Conservation (phyloP, 331 rosid species). For the Stylosanthes scabra region DNA sequence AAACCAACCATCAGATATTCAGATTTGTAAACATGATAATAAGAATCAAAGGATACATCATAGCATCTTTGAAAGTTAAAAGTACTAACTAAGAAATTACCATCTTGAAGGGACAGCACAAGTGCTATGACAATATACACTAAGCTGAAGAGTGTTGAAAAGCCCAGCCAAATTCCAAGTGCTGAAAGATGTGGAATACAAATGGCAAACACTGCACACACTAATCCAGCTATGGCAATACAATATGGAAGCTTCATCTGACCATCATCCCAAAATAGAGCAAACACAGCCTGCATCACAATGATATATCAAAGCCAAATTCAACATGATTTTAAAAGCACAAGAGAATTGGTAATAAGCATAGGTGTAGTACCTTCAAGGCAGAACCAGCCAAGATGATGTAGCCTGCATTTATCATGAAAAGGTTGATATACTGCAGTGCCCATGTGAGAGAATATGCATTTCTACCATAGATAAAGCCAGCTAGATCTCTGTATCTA, state of each 20-base stretch:
- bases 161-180: constrained; percentile 85
- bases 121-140: constrained; percentile 66
- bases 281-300: constrained; percentile 70
- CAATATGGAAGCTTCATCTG: constrained; percentile 84
- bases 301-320: no score
- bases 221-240: constrained; percentile 79
- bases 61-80: not conserved
- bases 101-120: constrained; percentile 69
- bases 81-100: constrained; percentile 51
- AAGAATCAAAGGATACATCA: no score
- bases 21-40: no score
- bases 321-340: not conserved
- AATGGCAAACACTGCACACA: constrained; percentile 82
- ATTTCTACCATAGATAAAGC: constrained; percentile 77
- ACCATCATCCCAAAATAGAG: constrained; percentile 68
- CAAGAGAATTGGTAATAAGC: no score
- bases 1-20: no score
- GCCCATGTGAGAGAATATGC: constrained; percentile 90
- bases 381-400: constrained; percentile 95
- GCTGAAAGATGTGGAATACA: constrained; percentile 96
- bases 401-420: constrained; percentile 90
- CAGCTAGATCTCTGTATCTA: constrained; percentile 95
- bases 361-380: constrained; percentile 68
- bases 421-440: constrained; percentile 89
- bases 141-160: constrained; percentile 83